Base-by-base conservation (phyloP, 495 filamentous ascomycete species). In the Lentithecium fluviatile region DNA sequence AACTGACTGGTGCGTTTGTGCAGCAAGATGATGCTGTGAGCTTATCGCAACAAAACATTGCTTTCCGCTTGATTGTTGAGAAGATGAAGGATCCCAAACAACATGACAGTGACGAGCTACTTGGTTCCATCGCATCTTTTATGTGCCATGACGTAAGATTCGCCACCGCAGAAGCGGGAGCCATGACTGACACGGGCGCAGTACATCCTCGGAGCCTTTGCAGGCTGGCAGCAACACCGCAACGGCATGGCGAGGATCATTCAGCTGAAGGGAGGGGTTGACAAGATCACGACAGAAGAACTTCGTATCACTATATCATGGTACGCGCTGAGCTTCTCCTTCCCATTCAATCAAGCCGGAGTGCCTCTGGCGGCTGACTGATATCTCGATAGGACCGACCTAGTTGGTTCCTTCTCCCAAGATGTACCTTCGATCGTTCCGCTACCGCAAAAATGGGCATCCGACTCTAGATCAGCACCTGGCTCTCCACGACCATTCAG, bases 71-170 rank as follows among this genome's bases (percentile, higher is more conserved):
- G 13, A 43, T 60, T 12, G 46, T 43, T 13, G 15, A 45, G 4
- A 45, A 45, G 36, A 26, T 60, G 48, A 51, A 45, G n/a, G 48
- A 52, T 52, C 56, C 56, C 1, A 36, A 19, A 4, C 10, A 52
- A 19, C 46, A 60, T 19, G 51, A 8, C 1, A 29, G n/a, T 20
- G 56, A 52, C 32, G 38, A 17, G 12, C n/a, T 60, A 6, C n/a
- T 60, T 45, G 56, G 56, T 11, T 20, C 19, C 17, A 32, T 60
- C 3, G 17, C 32, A 7, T 24, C 46, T 10, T 52, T 60, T n/a
- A 60, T 60, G 56, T 60, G 56, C 26, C 56, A 60, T 45, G 12
- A 60, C 12, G 56, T 52, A 45, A 26, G 46, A 45, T 4, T 6
- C 37, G 17, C 2, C 15, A 43, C 23, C 12, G n/a, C n/a, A 23